A percentile compares a stretch with the other conserved stretches of the same genome.
These are phyloP conservation scores for Diplodia mutila DNA, from an alignment of 2,329 filamentous ascomycete species.

Conservation along the genomic window DNA sequence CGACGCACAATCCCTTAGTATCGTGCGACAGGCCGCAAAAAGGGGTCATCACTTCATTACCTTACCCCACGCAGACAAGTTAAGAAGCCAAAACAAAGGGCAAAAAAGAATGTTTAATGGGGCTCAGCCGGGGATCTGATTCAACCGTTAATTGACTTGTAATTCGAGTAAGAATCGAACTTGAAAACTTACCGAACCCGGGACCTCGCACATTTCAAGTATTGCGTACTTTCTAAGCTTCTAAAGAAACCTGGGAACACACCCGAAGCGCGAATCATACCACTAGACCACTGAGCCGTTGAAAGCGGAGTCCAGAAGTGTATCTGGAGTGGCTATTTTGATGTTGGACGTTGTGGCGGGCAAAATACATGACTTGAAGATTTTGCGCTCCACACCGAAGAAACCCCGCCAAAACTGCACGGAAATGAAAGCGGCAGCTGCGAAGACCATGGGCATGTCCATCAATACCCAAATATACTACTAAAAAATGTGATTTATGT, in stretches of 20 bases:
- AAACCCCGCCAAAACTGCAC: background rate
- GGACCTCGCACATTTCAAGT: slow-evolving; percentile 4
- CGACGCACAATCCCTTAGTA: background rate
- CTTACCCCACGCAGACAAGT: background rate
- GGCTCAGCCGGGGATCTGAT: slow-evolving; percentile 10
- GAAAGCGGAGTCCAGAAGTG: background rate
- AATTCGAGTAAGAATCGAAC: background rate
- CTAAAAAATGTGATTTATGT: background rate
- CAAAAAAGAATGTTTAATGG: background rate
- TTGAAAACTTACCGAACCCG: slow-evolving; percentile 9
- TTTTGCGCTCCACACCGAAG: background rate
- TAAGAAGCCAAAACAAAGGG: background rate
- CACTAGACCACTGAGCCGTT: slow-evolving; percentile 27
- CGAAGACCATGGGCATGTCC: background rate
- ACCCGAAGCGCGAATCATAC: slow-evolving; percentile 24
- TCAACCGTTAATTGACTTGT: background rate
- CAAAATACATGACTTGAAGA: background rate
- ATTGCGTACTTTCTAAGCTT: background rate
- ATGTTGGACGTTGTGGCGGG: background rate
- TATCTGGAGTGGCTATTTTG: background rate
- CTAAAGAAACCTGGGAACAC: background rate
- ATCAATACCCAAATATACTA: background rate
- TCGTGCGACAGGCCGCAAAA: background rate
- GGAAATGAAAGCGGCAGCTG: background rate
- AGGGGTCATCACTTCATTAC: background rate